Evolutionary conservation across 2,329 filamentous ascomycete species (phyloP).

Genomic region (Phyllosticta paracitricarpa): DNA sequence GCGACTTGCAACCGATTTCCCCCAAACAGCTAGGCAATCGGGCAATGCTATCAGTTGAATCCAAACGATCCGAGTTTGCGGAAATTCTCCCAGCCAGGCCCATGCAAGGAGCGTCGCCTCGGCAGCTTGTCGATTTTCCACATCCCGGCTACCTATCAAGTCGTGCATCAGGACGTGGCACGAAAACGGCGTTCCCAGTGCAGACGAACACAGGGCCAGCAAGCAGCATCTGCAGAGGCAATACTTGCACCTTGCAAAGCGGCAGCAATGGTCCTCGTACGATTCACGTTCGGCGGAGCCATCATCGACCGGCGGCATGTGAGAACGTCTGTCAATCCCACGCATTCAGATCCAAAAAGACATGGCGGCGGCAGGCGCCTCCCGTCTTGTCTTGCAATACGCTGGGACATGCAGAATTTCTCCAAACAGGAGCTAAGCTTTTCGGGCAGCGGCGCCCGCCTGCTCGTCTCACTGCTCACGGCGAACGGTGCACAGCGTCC

Average conservation of each 20-base stretch:
- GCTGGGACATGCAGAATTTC: background rate
- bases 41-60: background rate
- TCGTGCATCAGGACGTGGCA: background rate
- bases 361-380: background rate
- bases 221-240: background rate
- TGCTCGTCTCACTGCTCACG: background rate
- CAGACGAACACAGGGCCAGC: background rate
- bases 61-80: background rate
- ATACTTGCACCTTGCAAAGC: background rate
- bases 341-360: background rate
- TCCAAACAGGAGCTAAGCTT: background rate
- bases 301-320: background rate
- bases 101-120: background rate
- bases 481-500: background rate
- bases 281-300: background rate
- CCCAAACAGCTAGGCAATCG: background rate
- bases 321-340: background rate
- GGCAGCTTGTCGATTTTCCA: background rate
- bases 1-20: background rate
- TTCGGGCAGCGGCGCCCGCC: background rate
- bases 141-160: background rate
- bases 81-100: background rate
- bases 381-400: background rate
- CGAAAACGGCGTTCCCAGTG: background rate
- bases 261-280: background rate